Evolutionary conservation across 495 filamentous ascomycete species (phyloP), one percentile per base, ranked within the genome.

Genomic region (Sporormia fimetaria): DNA sequence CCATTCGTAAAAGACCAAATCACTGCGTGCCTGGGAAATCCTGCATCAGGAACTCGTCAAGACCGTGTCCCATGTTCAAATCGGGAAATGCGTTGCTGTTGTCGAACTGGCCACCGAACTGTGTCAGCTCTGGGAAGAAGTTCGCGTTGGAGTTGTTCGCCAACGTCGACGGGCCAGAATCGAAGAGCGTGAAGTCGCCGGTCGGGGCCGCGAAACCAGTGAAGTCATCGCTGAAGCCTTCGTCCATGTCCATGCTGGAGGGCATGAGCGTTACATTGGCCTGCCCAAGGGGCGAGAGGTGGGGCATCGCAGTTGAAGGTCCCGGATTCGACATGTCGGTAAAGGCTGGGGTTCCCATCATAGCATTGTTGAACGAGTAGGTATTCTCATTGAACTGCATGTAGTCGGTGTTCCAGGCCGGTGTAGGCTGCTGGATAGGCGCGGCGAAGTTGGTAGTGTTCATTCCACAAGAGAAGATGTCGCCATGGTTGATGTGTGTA

Each of bases 371-470:
- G 23, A 47, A 27, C 25, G 31, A 20, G 41, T 42, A 50, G n/a
- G 18, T 5, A 21, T 34, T 33, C 6, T n/a, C 9, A 12, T 45
- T 42, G 17, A 51, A 42, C 18, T 33, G 21, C n/a, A 49, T 35
- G 25, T 37, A 42, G 10, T 31, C 35, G 25, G 45, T 47, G 33
- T 40, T 54, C 46, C 45, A 24, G 0, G 47, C 44, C 24, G 54
- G 50, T 21, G 53, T 59, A 6, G 44, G 37, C n/a, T 56, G 51
- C 31, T 55, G 60, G 24, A 58, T 44, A 24, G 39, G 29, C 0
- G 33, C 15, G 26, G 31, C 45, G 30, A 48, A 31, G 32, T 37
- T 46, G 11, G 11, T 21, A 23, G 20, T 44, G 37, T 26, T 33
- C 30, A 49, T 36, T 28, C 37, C 45, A 36, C 47, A 52, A 23